Evolutionary conservation across 2,329 filamentous ascomycete genomes (phyloP).

Genomic region (Colletotrichum coccodes): DNA sequence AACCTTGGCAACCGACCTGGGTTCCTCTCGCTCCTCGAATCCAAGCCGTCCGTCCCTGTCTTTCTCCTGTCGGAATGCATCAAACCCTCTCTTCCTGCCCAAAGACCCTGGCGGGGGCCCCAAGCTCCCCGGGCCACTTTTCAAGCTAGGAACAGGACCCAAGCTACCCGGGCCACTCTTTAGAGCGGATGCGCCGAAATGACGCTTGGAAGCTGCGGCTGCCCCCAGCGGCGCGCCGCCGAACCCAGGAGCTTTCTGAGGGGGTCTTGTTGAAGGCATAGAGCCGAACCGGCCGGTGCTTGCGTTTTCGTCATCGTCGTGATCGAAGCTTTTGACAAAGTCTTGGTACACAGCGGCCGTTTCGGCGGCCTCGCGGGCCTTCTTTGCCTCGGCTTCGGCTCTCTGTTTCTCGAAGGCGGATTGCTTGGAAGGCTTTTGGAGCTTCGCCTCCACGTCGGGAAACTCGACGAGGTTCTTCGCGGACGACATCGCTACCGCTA

Average conservation of each 20-base stretch:
- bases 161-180: conserved; percentile 73
- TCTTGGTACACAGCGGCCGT: conserved; percentile 88
- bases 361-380: conserved; percentile 84
- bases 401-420: conserved; percentile 90
- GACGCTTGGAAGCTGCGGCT: conserved; percentile 61
- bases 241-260: conserved; percentile 37
- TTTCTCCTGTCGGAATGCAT: conserved; percentile 51
- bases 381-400: conserved; percentile 90
- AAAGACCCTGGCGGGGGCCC: conserved; percentile 62
- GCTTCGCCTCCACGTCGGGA: conserved; percentile 79
- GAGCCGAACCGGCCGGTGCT: conserved; percentile 34
- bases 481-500: conserved; percentile 53
- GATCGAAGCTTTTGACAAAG: conserved; percentile 83
- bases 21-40: conserved; percentile 52
- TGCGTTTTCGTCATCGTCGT: conserved; percentile 63
- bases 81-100: conserved; percentile 64
- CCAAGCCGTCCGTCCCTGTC: conserved; percentile 46
- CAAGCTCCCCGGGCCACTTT: conserved; percentile 71
- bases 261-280: conserved; percentile 11
- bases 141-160: conserved; percentile 62
- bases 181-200: conserved; percentile 68
- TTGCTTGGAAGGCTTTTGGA: conserved; percentile 83
- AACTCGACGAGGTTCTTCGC: conserved; percentile 66
- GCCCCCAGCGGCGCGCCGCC: conserved; percentile 38
- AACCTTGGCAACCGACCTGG: conserved; percentile 73